phyloP scores from a whole-genome alignment of 148 eudicot genomes.

The Polygonum aviculare region DNA sequence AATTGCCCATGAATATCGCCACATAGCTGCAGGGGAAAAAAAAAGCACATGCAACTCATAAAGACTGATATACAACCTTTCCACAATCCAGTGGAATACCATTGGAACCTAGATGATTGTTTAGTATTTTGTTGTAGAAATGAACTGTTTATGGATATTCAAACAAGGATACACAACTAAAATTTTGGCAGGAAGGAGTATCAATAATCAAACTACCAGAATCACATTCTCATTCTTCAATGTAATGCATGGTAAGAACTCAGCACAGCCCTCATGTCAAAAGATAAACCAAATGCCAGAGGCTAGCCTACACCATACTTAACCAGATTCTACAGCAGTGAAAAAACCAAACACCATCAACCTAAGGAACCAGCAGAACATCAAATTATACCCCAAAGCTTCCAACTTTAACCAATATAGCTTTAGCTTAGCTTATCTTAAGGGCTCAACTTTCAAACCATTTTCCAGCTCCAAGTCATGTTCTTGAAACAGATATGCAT shows the following conservation, averaged over 20 bases:
- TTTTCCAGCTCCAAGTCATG: not conserved
- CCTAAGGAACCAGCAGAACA: not conserved
- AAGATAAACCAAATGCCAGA: not conserved
- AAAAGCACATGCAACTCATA: not conserved
- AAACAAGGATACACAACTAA: not conserved
- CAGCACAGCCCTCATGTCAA: not conserved
- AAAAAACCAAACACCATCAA: not conserved
- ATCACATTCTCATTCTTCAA: not conserved
- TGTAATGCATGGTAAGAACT: not conserved
- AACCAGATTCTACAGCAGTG: not conserved
- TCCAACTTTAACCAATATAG: not conserved
- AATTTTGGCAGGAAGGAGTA: not conserved
- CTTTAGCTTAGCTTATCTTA: not conserved
- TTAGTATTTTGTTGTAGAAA: no score
- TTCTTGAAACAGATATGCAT: not conserved
- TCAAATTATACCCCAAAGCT: not conserved
- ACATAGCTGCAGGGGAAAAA: slow-evolving; percentile 43
- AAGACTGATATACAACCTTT: no score
- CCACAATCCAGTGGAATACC: no score
- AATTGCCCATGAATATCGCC: slow-evolving; percentile 98
- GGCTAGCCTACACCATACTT: not conserved
- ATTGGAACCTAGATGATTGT: no score
- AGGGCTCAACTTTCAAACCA: not conserved
- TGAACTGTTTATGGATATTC: not conserved
- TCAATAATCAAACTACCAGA: not conserved